Evolutionary conservation across 1,284 basidiomycete species (phyloP).

Genomic region (Stereum hirsutum): DNA sequence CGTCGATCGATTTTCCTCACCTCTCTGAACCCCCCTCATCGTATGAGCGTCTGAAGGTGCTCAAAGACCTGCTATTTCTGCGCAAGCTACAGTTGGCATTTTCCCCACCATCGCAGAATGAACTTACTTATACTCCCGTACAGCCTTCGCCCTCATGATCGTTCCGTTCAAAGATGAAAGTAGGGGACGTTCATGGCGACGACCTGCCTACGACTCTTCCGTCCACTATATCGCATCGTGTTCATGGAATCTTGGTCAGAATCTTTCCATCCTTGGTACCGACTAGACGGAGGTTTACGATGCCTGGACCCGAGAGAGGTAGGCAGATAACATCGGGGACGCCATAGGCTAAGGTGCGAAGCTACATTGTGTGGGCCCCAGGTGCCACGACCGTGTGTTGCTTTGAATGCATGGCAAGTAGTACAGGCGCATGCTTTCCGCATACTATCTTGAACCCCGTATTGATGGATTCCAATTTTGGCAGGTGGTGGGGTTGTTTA

Average conservation of each 20-base stretch:
- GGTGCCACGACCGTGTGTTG: background rate
- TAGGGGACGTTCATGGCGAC: background rate
- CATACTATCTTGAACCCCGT: background rate
- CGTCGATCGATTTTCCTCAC: too few relatives aligned
- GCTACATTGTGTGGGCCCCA: constrained; percentile 2
- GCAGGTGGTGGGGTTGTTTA: constrained; percentile 7
- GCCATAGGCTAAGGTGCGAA: background rate
- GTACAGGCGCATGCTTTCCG: background rate
- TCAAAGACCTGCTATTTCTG: too few relatives aligned
- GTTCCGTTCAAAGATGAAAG: background rate
- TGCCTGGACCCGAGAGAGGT: background rate
- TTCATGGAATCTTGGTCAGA: background rate
- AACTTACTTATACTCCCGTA: too few relatives aligned
- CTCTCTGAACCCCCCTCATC: too few relatives aligned
- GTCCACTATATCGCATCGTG: background rate
- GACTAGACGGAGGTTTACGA: background rate
- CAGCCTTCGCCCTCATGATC: too few relatives aligned
- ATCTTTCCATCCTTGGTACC: background rate
- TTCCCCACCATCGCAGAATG: too few relatives aligned
- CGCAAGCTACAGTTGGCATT: too few relatives aligned
- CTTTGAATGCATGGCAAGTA: constrained; percentile 1
- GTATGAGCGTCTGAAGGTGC: too few relatives aligned
- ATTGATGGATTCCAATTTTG: background rate
- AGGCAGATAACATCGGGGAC: background rate
- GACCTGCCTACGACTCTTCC: background rate